Evolutionary conservation across 495 filamentous ascomycete species (phyloP).

Genomic region (Polyplosphaeria fusca): DNA sequence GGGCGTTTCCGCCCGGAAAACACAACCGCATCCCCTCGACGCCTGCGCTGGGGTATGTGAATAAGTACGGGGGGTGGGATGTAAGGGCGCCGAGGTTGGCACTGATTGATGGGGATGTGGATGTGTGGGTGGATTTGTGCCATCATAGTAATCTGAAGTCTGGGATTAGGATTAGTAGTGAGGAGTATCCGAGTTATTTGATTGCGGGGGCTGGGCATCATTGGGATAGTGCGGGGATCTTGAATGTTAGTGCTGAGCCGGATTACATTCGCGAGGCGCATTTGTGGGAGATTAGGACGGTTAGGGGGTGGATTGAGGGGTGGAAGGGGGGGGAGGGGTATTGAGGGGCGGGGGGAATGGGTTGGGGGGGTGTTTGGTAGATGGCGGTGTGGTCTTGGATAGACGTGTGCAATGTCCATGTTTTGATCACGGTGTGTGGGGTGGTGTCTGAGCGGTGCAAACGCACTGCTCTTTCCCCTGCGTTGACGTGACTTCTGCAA

Average conservation of each 20-base stretch:
- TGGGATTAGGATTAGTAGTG: constrained; percentile 31
- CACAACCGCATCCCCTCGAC: constrained; percentile 45
- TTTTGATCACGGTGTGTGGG: too few relatives aligned
- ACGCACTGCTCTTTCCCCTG: too few relatives aligned
- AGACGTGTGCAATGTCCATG: too few relatives aligned
- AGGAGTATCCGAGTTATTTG: constrained; percentile 45
- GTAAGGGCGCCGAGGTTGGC: constrained; percentile 47
- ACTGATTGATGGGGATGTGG: constrained; percentile 48
- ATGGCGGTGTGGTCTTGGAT: too few relatives aligned
- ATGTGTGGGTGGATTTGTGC: constrained; percentile 49
- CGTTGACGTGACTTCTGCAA: too few relatives aligned
- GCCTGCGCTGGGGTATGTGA: constrained; percentile 42
- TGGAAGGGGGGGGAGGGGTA: too few relatives aligned
- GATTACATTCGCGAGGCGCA: constrained; percentile 52
- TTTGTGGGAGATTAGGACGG: constrained; percentile 49
- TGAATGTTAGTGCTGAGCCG: constrained; percentile 47
- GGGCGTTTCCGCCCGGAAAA: constrained; percentile 48
- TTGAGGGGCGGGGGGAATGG: too few relatives aligned
- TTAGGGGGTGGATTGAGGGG: too few relatives aligned
- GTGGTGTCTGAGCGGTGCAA: too few relatives aligned
- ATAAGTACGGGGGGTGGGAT: constrained; percentile 47
- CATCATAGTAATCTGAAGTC: constrained; percentile 47
- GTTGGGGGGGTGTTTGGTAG: too few relatives aligned
- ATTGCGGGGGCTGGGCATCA: constrained; percentile 50
- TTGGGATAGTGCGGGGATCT: constrained; percentile 50